Evolutionary conservation across 2,329 filamentous ascomycete genomes (phyloP).

Genomic region (Talaromyces piceae): DNA sequence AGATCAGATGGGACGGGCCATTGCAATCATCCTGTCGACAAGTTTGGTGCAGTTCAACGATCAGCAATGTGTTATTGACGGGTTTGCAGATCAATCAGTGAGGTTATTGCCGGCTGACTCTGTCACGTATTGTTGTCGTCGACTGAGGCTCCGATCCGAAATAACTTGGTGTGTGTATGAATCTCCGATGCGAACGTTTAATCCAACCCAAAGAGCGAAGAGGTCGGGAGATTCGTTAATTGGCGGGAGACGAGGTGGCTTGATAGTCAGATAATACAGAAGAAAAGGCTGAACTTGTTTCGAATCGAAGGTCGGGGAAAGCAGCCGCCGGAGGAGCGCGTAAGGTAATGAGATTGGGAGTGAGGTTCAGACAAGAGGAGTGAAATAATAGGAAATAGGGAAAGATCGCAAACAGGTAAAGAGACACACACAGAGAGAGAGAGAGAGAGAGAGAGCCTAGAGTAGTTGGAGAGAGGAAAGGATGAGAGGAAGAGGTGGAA

Average conservation of each 20-base stretch:
- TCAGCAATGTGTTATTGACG: background rate
- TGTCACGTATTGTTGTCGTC: background rate
- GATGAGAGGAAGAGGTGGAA: conserved; percentile 1
- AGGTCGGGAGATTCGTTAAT: background rate
- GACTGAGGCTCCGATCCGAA: background rate
- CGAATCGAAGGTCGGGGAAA: too few relatives aligned
- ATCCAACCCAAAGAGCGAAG: background rate
- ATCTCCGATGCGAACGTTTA: background rate
- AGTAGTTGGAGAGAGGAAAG: background rate
- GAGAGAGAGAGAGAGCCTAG: conserved; percentile 1
- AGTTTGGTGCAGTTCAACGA: background rate
- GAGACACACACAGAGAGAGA: background rate
- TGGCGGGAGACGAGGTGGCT: background rate
- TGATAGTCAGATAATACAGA: too few relatives aligned
- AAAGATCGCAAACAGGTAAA: too few relatives aligned
- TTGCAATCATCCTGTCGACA: background rate
- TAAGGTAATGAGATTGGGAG: too few relatives aligned
- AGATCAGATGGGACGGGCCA: background rate
- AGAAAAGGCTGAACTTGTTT: too few relatives aligned
- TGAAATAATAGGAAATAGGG: too few relatives aligned
- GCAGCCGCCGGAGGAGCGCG: too few relatives aligned
- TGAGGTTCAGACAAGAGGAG: too few relatives aligned
- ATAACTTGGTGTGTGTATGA: background rate
- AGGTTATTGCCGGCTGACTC: background rate
- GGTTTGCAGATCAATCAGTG: background rate